Percentiles rank a stretch among this genome's conserved stretches.
phyloP scores from a whole-genome alignment of 768 basidiomycete species.

The Tephrocybe sp. region DNA sequence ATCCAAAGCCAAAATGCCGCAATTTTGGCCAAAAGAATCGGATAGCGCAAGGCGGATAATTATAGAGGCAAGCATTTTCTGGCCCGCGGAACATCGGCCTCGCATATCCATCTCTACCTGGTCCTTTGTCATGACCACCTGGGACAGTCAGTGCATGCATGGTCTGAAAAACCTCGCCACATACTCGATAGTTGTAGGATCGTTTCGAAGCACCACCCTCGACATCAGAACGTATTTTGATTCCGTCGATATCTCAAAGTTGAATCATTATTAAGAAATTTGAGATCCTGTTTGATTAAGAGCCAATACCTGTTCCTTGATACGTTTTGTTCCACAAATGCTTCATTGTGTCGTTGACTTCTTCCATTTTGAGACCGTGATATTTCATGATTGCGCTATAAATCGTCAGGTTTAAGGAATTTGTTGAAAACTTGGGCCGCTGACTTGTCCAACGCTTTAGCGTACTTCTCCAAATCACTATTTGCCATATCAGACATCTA shows the following conservation, averaged over 20 bases:
- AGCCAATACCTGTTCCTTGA: conserved; percentile 86
- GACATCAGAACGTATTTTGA: conserved; percentile 90
- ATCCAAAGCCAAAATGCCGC: conserved; percentile 95
- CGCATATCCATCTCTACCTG: conserved; percentile 99
- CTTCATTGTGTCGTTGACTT: conserved; percentile 97
- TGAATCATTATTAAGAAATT: conserved; percentile 1
- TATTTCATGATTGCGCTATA: conserved; percentile 97
- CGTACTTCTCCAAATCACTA: conserved; percentile 95
- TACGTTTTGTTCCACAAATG: conserved; percentile 99
- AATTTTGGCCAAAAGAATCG: conserved; percentile 96
- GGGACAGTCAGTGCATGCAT: conserved; percentile 13
- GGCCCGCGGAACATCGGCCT: conserved; percentile 95
- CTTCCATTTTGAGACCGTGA: conserved; percentile 96
- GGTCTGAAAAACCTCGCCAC: conserved; percentile 1
- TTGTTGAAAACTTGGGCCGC: conserved; percentile 21
- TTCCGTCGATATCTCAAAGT: conserved; percentile 93
- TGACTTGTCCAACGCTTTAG: conserved; percentile 95
- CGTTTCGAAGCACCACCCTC: conserved; percentile 90
- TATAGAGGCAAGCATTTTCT: conserved; percentile 98
- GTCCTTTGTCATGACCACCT: conserved; percentile 99
- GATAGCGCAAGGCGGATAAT: conserved; percentile 96
- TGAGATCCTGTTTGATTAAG: background rate
- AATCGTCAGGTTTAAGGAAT: conserved; percentile 8
- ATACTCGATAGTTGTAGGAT: conserved; percentile 95
- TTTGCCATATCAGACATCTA: conserved; percentile 99